These are phyloP conservation scores for Alternaria tenuissima DNA, from an alignment of 2,329 filamentous ascomycete species.

Conservation along the genomic window DNA sequence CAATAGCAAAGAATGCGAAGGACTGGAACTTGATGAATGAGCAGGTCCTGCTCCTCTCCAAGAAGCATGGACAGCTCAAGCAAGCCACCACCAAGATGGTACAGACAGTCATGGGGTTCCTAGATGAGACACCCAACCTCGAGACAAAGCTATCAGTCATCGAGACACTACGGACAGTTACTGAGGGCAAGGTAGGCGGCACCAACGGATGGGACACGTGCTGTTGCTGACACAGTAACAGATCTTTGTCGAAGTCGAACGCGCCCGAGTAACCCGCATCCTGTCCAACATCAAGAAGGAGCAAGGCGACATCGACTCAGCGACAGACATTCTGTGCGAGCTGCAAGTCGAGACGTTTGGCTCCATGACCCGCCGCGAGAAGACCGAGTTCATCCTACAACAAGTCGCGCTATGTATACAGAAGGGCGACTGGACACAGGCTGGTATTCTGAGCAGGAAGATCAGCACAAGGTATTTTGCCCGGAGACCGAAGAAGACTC, in stretches of 20 bases:
- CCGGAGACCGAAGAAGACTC: constrained; percentile 88
- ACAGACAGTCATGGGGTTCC: constrained; percentile 90
- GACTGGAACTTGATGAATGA: constrained; percentile 97
- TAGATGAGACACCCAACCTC: constrained; percentile 82
- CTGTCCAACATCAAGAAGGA: constrained; percentile 97
- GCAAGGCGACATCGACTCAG: constrained; percentile 89
- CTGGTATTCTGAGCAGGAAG: constrained; percentile 91
- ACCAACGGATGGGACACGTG: neutral
- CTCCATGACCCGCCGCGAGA: constrained; percentile 95
- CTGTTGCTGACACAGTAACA: constrained; percentile 45
- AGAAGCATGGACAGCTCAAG: constrained; percentile 99
- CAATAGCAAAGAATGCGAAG: constrained; percentile 88
- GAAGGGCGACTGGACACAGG: constrained; percentile 95
- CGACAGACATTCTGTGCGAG: constrained; percentile 93
- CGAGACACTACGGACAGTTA: constrained; percentile 93
- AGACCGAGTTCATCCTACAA: constrained; percentile 97
- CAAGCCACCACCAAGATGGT: constrained; percentile 99
- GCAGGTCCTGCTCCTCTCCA: constrained; percentile 92
- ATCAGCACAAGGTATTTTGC: constrained; percentile 94
- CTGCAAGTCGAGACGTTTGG: constrained; percentile 99
- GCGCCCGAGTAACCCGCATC: constrained; percentile 92
- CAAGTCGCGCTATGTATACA: constrained; percentile 96
- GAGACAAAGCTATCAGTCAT: constrained; percentile 94
- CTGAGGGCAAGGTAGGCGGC: constrained; percentile 82
- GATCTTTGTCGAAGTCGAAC: constrained; percentile 99